Evolutionary conservation across 495 filamentous ascomycete species (phyloP), one percentile per base, ranked within the genome.

Genomic region (Lophium mytilinum): DNA sequence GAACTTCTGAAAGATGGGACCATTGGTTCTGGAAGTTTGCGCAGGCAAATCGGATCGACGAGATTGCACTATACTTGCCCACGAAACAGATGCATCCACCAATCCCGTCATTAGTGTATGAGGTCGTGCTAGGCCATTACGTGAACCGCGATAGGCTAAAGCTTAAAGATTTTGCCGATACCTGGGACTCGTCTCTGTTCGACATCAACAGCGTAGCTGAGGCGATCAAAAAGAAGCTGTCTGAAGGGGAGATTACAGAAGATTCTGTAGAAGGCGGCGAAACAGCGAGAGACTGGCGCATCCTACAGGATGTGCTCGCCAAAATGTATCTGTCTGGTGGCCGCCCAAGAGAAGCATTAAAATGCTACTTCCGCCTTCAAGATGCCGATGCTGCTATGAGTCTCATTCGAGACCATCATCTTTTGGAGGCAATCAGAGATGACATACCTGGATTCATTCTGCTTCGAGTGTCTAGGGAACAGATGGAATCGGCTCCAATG

Each of bases 11-110:
- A 45, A 77, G 86, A 60, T 97, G 94, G 94, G 91, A 98, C 69
- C 85, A 92, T 59, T 96, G 90, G 90, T 85, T 92, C 9, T 90
- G 85, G 83, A 82, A 78, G 0, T 98, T 98, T 66, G 88, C 91
- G 30, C 83, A 86, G 46, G 86, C 88, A 6, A 75, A 85, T 56
- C 90, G 85, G 64, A 84, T 90, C 58, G 87, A 95, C 64, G 92
- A 97, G 55, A 94, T 98, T 36, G 86, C 88, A 6, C 78, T 84
- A 21, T 83, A 85, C 61, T 88, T 98, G 17, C 93, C 93, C 0
- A 82, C 80, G 0, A 80, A 79, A 34, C 80, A 82, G 30, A 74
- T 92, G 50, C 80, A 79, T n/a, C 89, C 90, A 8, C 83, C 88
- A 1, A 73, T 98, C n/a, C 81, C 88, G 9, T 80, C 85, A n/a